Base-by-base conservation (phyloP, 2,329 filamentous ascomycete genomes). In the Aspergillus sergii region DNA sequence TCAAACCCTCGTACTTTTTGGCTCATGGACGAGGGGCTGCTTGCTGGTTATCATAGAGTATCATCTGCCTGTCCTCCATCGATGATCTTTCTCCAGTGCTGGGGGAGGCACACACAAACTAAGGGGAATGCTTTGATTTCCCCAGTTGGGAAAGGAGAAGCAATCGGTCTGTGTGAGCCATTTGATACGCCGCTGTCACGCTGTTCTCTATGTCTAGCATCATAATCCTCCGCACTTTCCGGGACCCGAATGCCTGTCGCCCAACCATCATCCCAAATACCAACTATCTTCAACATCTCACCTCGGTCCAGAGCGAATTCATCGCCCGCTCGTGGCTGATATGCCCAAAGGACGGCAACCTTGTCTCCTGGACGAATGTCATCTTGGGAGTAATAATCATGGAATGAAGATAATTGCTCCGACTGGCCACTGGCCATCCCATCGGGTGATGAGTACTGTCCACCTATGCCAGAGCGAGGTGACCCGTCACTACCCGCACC, bases 261-360 rank as follows among this genome's bases (percentile, higher is more conserved):
- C 95, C 95, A 99, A 54, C 95, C 95, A 76, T 99, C 95, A 73
- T 99, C 95, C 95, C 95, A 99, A 69, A 99, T 99, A 66, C 95
- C 95, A 36, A 98, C 91, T 16, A 99, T 90, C 81, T 97, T 98
- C 73, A 99, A 86, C 94, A 99, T 97, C 75, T 99, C 95, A 59
- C 95, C 95, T 63, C 95, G 89, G 72, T 98, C 95, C 43, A 99
- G 84, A 45, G 92, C 85, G 74, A 98, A 98, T 75, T 99, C 95
- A 73, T 99, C 95, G 34, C 89, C 88, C 5, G 95, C 95, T 39
- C 95, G 91, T 39, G 95, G 94, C 71, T 97, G 93, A 78, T 99
- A 99, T 2, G 95, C 94, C 95, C 95, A 99, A 16, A 99, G 85
- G 2, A 93, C 92, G 16, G 95, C 88, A 48, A 99, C 94, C 63